Evolutionary conservation across 768 basidiomycete genomes (phyloP), one percentile per base, ranked within the genome.

Genomic region (Hortiboletus campestris): DNA sequence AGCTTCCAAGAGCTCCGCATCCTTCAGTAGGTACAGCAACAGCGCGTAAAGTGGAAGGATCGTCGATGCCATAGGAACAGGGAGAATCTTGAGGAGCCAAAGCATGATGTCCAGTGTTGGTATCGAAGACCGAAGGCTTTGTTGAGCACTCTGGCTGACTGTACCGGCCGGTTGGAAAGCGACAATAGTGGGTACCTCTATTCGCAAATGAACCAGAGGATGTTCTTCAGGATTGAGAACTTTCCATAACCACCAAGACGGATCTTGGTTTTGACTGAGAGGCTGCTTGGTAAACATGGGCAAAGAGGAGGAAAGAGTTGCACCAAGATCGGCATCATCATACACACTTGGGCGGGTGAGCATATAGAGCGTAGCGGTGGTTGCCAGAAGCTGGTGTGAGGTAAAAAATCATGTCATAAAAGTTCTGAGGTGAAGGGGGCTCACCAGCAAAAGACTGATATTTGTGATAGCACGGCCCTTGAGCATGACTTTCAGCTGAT

Each of bases 1-100:
- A 3, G 91, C 89, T 63, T 94, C 94, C 35, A 97, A 79, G 1
- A 94, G 81, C 55, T 99, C 94, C 0, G 92, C 84, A 60, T 96
- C 88, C 74, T 95, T 96, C 57, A 98, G 76, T 2, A 99, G 78
- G 67, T 94, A 94, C 11, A 92, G 77, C 9, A 96, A 76, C 12
- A 98, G 72, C 9, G 81, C 78, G 68, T 89, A 98, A 11, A 98
- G 77, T 4, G 81, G 70, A 25, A 80, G 73, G 8, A 88, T 90
- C 0, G 95, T 96, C 6, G 78, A 78, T 9, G 84, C 81, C 66
- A 97, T 95, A 0, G 96, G 96, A 1, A 94, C 71, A 2, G 92
- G 75, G 69, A 98, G 84, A 58, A 95, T 88, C 71, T 90, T 91
- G 63, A 88, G 60, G 25, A 91, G 70, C 85, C 91, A 91, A n/a